Conservation (phyloP, 169 alveolate species). For the Amoebophrya sp. region DNA sequence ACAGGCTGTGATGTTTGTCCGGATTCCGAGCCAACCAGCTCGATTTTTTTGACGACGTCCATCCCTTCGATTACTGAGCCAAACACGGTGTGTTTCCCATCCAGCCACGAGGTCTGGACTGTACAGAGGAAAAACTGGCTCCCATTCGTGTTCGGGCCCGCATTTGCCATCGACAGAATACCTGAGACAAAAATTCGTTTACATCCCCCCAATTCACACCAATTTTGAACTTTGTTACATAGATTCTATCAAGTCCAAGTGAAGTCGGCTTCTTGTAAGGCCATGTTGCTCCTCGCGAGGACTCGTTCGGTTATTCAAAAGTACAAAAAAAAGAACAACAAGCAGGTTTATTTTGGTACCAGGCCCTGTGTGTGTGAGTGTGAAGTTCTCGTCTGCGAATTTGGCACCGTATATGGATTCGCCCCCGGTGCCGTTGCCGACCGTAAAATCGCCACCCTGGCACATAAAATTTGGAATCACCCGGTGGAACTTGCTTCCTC, state of each 20-base stretch:
- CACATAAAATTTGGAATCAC: constrained; percentile 75
- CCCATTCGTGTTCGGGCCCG: constrained; percentile 92
- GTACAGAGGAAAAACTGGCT: constrained; percentile 96
- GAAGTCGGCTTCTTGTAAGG: too few relatives aligned
- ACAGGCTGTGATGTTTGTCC: constrained; percentile 81
- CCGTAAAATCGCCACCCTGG: constrained; percentile 94
- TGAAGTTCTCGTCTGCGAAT: constrained; percentile 92
- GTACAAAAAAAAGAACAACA: too few relatives aligned
- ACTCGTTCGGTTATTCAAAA: too few relatives aligned
- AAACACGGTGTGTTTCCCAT: constrained; percentile 95
- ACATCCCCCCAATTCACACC: too few relatives aligned
- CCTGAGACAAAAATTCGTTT: too few relatives aligned
- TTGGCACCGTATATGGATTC: constrained; percentile 85
- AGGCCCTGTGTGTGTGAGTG: constrained; percentile 75
- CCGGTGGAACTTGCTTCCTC: constrained; percentile 82
- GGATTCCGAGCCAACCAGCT: constrained; percentile 76
- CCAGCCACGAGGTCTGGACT: constrained; percentile 93
- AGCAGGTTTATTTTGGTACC: too few relatives aligned
- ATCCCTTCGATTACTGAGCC: constrained; percentile 81
- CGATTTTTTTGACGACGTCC: constrained; percentile 85
- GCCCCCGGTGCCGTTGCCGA: constrained; percentile 77
- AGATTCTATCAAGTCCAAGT: too few relatives aligned
- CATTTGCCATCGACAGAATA: constrained; percentile 89
- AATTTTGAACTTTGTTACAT: too few relatives aligned
- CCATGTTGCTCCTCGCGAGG: too few relatives aligned